Evolutionary conservation across 2,329 filamentous ascomycete species (phyloP), one percentile per base, ranked within the genome.

Genomic region (Penicillium sp.): DNA sequence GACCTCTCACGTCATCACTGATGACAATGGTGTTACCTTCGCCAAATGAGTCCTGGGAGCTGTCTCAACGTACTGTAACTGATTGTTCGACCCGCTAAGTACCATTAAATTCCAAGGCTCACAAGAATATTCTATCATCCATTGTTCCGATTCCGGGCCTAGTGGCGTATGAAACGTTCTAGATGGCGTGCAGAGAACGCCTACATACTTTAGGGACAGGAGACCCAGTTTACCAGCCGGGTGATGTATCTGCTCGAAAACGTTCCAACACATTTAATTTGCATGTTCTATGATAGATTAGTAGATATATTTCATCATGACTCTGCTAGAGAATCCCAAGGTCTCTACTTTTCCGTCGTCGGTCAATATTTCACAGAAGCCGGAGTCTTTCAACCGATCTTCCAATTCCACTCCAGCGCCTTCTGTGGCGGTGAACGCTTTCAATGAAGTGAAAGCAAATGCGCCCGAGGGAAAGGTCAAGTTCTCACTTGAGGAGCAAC

Each of bases 401-500:
- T 43, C 59, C 2, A 12, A 45, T 37, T 12, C 49, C 1, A 53
- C 58, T 18, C 33, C 35, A 18, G 15, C 37, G 1, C 54, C 55
- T 2, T 47, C 49, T 5, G 51, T 58, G 42, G 61, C 63, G 5
- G 40, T 56, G 2, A 51, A 63, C 12, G 43, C 51, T 12, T 2
- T 53, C 11, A 44, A 55, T 37, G 49, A 53, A 7, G 18, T 50
- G 4, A 31, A 51, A 1, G 53, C 49, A 35, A 33, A 49, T 25
- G 20, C 29, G 14, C 26, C 43, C 15, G 50, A 18, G 4, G 27
- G 23, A 5, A 67, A 59, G 22, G 51, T 65, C 1, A 46, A 54
- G 0, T 75, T 77, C 23, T 55, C 71, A 40, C 53, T 77, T 1
- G 74, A 78, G 49, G 74, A 78, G n/a, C 75, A 76, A 49, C 71